Evolutionary conservation across 2,329 filamentous ascomycete species (phyloP).

Genomic region (Trichoderma arundinaceum): DNA sequence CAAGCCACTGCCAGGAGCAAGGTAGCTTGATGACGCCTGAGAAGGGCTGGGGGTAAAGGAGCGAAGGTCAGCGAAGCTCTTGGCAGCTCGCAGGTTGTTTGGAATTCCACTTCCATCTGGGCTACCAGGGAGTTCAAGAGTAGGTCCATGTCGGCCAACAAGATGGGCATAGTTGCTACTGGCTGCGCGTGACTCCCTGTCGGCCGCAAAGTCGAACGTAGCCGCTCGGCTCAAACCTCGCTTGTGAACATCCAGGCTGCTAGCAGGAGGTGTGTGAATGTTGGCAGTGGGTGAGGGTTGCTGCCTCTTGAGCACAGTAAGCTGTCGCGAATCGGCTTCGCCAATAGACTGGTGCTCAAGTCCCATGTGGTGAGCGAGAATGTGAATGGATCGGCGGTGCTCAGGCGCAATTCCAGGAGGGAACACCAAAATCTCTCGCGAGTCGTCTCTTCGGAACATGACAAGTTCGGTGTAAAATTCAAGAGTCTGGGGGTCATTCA

Average conservation of each 20-base stretch:
- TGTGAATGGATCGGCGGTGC: slow-evolving; percentile 89
- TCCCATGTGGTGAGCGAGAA: slow-evolving; percentile 92
- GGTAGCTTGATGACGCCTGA: slow-evolving; percentile 81
- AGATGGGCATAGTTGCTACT: slow-evolving; percentile 72
- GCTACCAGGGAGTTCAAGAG: slow-evolving; percentile 87
- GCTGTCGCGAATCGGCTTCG: slow-evolving; percentile 82
- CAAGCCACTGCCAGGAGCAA: slow-evolving; percentile 51
- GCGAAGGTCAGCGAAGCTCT: slow-evolving; percentile 94
- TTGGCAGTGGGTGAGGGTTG: slow-evolving; percentile 58
- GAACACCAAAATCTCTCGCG: slow-evolving; percentile 83
- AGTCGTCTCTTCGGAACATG: slow-evolving; percentile 81
- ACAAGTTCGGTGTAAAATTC: slow-evolving; percentile 89
- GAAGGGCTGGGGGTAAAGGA: slow-evolving; percentile 95
- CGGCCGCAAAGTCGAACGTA: slow-evolving; percentile 94
- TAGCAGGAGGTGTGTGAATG: slow-evolving; percentile 64
- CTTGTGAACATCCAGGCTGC: slow-evolving; percentile 76
- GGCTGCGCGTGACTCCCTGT: slow-evolving; percentile 69
- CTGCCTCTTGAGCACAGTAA: slow-evolving; percentile 81
- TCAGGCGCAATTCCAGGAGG: slow-evolving; percentile 78
- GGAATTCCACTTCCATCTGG: slow-evolving; percentile 66
- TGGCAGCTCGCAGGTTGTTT: slow-evolving; percentile 87
- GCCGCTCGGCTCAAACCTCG: slow-evolving; percentile 89
- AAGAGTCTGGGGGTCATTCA: slow-evolving; percentile 88
- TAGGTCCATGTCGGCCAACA: slow-evolving; percentile 80
- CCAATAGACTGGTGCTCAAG: slow-evolving; percentile 90